These are phyloP conservation scores for Logfia minima DNA, from an alignment of 129 eudicot genomes.

Conservation along the genomic window DNA sequence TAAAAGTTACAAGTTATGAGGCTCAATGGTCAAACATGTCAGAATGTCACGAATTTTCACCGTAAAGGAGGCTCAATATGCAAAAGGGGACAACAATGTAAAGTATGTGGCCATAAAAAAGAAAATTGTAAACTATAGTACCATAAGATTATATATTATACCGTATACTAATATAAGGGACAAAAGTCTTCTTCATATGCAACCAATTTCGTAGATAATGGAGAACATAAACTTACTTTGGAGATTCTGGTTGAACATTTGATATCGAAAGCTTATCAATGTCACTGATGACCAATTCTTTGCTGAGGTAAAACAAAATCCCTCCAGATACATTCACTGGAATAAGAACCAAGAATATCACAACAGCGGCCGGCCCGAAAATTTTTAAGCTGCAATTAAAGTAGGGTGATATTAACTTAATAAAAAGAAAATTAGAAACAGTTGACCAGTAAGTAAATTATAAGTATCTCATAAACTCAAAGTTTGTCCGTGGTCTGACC, in stretches of 20 bases:
- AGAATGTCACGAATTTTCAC: not conserved
- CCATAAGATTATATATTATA: not conserved
- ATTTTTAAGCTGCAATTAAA: slow-evolving; percentile 39
- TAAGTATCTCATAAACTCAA: not conserved
- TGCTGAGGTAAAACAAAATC: slow-evolving; percentile 32
- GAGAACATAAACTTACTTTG: slow-evolving; percentile 32
- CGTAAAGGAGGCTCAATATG: not conserved
- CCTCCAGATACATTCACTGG: slow-evolving; percentile 44
- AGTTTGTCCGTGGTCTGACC: too few species aligned
- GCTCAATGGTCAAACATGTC: not conserved
- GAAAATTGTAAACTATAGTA: not conserved
- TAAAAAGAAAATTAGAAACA: not conserved
- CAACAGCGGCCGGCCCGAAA: slow-evolving; percentile 38
- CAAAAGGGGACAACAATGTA: not conserved
- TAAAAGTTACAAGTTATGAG: slow-evolving; percentile 11
- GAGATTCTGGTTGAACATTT: slow-evolving; percentile 40
- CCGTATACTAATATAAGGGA: not conserved
- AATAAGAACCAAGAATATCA: slow-evolving; percentile 40
- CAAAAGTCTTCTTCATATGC: slow-evolving; percentile 4
- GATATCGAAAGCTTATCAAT: slow-evolving; percentile 54
- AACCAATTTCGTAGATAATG: slow-evolving; percentile 6
- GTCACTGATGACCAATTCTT: slow-evolving; percentile 38
- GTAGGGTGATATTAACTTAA: not conserved
- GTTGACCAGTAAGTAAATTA: not conserved
- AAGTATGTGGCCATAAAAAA: not conserved